Base-by-base conservation (phyloP, 139 green algal genomes). In the Coelastrella sp. region DNA sequence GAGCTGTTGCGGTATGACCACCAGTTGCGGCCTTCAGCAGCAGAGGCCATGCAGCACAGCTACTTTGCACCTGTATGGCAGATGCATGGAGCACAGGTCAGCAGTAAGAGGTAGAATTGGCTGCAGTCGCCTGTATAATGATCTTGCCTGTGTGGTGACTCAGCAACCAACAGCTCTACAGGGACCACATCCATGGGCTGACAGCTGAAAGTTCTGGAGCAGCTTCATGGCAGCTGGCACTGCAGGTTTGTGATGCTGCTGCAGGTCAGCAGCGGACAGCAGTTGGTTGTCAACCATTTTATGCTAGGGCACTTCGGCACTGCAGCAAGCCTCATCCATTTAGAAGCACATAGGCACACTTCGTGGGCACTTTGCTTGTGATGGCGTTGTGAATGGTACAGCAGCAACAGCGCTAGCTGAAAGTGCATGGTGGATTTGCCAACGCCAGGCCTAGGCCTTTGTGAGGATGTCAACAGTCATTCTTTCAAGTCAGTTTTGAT, bases 41-140 rank as follows among this genome's bases (percentile, higher is more conserved):
- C 95, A 84, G 98, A 99, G 92, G 98, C 98, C 3, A 98, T 99
- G 97, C 93, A 93, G 6, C 97, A 99, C 90, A 93, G 96, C 11
- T 99, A 98, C 94, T 99, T 99, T 92, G 95, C 96, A 68, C 94
- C 97, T 60, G 92, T 99, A 7, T 91, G 95, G 25, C 75, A 78
- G 5, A 61, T 90, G 74, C 82, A 65, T 7, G 63, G 79, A 63
- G 57, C 58, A 74, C 86, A 85, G 86, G 15, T 35, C 27, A 88
- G 84, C 35, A 70, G 66, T n/a, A 6, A 22, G 84, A 8, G 17
- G 66, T 68, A 75, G 82, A 63, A 1, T 3, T 63, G 15, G 66
- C 60, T 19, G 82, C 82, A 61, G 61, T 35, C 22, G 63, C 82
- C 17, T 68, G 78, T 20, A 10, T 27, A n/a, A 22, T 14, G 75